phyloP scores from a whole-genome alignment of 192 early-diverging fungal genomes.

The Gryganskiella cystojenkinii region DNA sequence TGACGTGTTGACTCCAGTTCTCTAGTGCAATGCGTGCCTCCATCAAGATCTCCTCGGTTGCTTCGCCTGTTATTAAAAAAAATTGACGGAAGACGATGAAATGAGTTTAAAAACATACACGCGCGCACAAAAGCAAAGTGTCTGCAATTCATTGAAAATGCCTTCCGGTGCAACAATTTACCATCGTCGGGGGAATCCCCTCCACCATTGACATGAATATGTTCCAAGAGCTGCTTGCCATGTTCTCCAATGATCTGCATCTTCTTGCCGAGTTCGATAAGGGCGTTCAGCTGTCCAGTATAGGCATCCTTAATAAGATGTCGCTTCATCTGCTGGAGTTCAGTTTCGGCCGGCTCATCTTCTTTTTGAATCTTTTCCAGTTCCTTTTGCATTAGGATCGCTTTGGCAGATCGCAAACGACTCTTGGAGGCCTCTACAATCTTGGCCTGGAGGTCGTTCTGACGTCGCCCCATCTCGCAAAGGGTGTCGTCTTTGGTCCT shows the following conservation, averaged over 20 bases:
- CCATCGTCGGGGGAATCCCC: conserved; percentile 11
- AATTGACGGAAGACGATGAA: not conserved
- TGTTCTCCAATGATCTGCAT: conserved; percentile 56
- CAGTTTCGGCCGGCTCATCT: not conserved
- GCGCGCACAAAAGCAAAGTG: no score
- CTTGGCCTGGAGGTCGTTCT: conserved; percentile 28
- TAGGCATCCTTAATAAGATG: conserved; percentile 51
- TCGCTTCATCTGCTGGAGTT: conserved; percentile 49
- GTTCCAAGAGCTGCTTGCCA: conserved; percentile 36
- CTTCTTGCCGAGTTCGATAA: conserved; percentile 51
- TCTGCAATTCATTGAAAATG: not conserved
- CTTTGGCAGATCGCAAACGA: conserved; percentile 23
- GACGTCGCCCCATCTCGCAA: conserved; percentile 38
- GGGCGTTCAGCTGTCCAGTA: conserved; percentile 38
- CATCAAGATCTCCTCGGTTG: conserved; percentile 37
- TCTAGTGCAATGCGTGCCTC: conserved; percentile 41
- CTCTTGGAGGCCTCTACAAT: conserved; percentile 33
- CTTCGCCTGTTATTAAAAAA: conserved; percentile 9
- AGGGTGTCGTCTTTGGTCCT: conserved; percentile 43
- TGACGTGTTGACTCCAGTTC: conserved; percentile 27
- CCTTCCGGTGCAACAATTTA: not conserved
- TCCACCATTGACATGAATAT: conserved; percentile 22
- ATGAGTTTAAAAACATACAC: not conserved
- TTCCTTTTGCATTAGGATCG: conserved; percentile 33
- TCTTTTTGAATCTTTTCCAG: conserved; percentile 22